A percentile compares a stretch with the other conserved stretches of the same genome.
Conservation (phyloP, 371 early-diverging fungal species). For the Dinochytrium kinnereticum region DNA sequence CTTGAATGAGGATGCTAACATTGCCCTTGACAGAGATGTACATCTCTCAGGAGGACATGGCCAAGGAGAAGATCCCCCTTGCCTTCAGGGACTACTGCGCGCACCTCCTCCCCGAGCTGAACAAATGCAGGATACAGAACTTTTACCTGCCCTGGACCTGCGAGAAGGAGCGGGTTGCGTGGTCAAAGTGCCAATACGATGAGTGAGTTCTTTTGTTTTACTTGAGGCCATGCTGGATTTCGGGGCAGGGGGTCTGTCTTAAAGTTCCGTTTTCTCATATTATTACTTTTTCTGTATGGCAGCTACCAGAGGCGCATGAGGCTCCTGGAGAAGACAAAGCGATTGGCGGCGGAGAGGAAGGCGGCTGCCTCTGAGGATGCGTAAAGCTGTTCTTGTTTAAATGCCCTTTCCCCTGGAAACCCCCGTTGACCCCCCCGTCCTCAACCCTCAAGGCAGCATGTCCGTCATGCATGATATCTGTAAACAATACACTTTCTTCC, state of each 20-base stretch:
- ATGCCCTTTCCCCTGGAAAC: too few species aligned
- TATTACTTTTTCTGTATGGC: neutral
- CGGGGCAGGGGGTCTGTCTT: neutral
- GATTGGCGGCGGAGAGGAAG: constrained; percentile 39
- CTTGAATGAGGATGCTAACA: neutral
- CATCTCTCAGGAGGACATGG: constrained; percentile 86
- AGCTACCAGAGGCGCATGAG: constrained; percentile 67
- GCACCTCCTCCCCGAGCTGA: constrained; percentile 84
- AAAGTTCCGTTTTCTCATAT: neutral
- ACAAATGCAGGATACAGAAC: constrained; percentile 87
- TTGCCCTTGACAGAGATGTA: constrained; percentile 68
- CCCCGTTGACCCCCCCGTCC: too few species aligned
- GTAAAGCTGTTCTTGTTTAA: neutral
- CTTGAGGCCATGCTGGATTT: too few species aligned
- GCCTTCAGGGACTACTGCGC: constrained; percentile 95
- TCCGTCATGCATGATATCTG: too few species aligned
- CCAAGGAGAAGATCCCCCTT: constrained; percentile 81
- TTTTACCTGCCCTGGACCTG: constrained; percentile 93
- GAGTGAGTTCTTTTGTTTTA: constrained; percentile 80
- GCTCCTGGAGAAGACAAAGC: constrained; percentile 57
- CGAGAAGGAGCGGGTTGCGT: constrained; percentile 84
- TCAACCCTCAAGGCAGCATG: too few species aligned
- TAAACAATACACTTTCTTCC: neutral
- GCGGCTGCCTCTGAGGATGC: constrained; percentile 15
- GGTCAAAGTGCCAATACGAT: constrained; percentile 95